Percentiles rank a stretch among this genome's conserved stretches.
These are phyloP conservation scores for Aspergillus sclerotialis DNA, from an alignment of 2,329 filamentous ascomycete genomes.

Conservation along the genomic window DNA sequence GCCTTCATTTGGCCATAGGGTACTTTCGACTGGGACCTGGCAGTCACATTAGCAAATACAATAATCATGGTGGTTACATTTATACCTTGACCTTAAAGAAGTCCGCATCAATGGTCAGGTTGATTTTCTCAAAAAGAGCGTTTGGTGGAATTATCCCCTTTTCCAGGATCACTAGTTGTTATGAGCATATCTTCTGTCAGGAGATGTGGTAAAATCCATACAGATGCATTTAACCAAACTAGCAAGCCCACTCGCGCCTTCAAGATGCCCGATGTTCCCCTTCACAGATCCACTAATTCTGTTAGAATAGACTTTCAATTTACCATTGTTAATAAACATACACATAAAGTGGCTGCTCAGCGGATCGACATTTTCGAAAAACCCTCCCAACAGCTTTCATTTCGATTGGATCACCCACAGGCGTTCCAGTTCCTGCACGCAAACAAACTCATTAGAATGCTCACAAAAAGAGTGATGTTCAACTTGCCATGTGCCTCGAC, in stretches of 20 bases:
- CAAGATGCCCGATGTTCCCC: conserved; percentile 10
- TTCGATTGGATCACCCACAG: conserved; percentile 12
- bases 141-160: conserved; percentile 8
- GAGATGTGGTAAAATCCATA: not conserved
- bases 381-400: conserved; percentile 3
- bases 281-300: conserved; percentile 8
- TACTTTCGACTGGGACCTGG: not conserved
- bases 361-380: conserved; percentile 1
- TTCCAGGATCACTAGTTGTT: conserved; percentile 2
- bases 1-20: not conserved
- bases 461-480: not conserved
- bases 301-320: too few relatives aligned
- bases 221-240: conserved; percentile 12
- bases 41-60: too few relatives aligned
- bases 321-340: not conserved
- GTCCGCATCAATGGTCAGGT: conserved; percentile 7
- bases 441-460: not conserved
- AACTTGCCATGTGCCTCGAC: conserved; percentile 13
- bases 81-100: conserved; percentile 1
- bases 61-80: too few relatives aligned
- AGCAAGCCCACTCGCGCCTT: conserved; percentile 13
- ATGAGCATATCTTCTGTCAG: not conserved
- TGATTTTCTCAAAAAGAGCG: conserved; percentile 6
- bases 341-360: conserved; percentile 8
- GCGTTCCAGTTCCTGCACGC: conserved; percentile 8